A percentile compares a stretch with the other conserved stretches of the same genome.
Evolutionary conservation across 2,329 filamentous ascomycete species (phyloP).

Genomic region (Drechslerella stenobrocha): DNA sequence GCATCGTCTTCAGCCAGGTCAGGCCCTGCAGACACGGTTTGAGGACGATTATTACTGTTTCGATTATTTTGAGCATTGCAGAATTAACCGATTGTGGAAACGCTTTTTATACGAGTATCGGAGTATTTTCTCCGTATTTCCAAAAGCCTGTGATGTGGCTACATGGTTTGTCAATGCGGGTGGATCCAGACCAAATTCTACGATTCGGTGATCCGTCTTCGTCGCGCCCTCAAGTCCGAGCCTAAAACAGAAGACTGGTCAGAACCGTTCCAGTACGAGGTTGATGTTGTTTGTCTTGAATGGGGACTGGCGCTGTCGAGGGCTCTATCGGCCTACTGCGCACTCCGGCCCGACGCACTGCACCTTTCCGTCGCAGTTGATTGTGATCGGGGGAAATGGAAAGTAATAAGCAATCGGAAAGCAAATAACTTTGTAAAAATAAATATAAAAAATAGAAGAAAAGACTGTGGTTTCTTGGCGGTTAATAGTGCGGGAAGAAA

Average conservation of each 20-base stretch:
- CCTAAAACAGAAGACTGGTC: slow-evolving; percentile 31
- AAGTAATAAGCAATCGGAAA: neutral
- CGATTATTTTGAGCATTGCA: neutral
- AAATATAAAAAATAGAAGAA: slow-evolving; percentile 9
- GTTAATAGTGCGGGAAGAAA: neutral
- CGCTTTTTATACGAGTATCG: slow-evolving; percentile 25
- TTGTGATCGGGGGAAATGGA: slow-evolving; percentile 13
- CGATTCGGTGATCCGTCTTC: slow-evolving; percentile 27
- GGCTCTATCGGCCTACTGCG: slow-evolving; percentile 6
- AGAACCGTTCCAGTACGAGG: slow-evolving; percentile 32
- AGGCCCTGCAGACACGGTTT: slow-evolving; percentile 17
- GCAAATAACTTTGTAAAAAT: neutral
- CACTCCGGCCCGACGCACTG: slow-evolving; percentile 16
- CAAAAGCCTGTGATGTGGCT: slow-evolving; percentile 28
- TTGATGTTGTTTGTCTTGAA: slow-evolving; percentile 34
- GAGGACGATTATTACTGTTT: slow-evolving; percentile 5
- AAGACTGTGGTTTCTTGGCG: slow-evolving; percentile 21
- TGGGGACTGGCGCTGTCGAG: slow-evolving; percentile 30
- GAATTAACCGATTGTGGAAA: slow-evolving; percentile 45
- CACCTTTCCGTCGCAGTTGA: slow-evolving; percentile 38
- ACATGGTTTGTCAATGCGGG: slow-evolving; percentile 31
- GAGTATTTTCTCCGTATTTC: slow-evolving; percentile 41
- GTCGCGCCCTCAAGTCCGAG: slow-evolving; percentile 24
- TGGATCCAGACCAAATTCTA: slow-evolving; percentile 27
- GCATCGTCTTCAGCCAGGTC: slow-evolving; percentile 12